Percentiles rank a stretch among this genome's conserved stretches.
Evolutionary conservation across 495 filamentous ascomycete genomes (phyloP).

Genomic region (Corynascus novoguineensis): DNA sequence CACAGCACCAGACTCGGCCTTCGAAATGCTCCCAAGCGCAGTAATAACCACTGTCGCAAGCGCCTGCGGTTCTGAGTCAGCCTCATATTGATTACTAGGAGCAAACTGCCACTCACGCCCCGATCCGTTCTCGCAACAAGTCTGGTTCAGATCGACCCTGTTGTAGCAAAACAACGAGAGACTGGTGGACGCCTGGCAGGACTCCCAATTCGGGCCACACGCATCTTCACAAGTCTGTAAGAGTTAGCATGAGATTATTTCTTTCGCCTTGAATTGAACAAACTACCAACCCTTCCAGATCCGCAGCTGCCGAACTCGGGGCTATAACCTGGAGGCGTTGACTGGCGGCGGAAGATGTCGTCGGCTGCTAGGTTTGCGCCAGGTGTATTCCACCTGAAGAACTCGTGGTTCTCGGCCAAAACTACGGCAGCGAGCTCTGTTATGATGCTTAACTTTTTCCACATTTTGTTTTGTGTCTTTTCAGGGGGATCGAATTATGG

Average conservation of each 20-base stretch:
- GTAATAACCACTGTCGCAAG: slow-evolving; percentile 28
- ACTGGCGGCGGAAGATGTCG: slow-evolving; percentile 21
- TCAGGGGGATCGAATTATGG: too few species aligned
- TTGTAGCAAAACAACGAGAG: slow-evolving; percentile 35
- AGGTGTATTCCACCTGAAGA: slow-evolving; percentile 20
- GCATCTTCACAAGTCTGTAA: slow-evolving; percentile 24
- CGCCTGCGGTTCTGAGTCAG: slow-evolving; percentile 15
- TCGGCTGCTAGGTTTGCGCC: background rate
- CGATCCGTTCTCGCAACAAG: slow-evolving; percentile 29
- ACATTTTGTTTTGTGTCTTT: slow-evolving; percentile 3
- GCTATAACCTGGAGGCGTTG: slow-evolving; percentile 23
- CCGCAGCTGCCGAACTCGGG: slow-evolving; percentile 31
- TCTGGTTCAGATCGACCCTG: slow-evolving; percentile 24
- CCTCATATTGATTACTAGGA: background rate
- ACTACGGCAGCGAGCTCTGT: background rate
- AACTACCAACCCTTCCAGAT: too few species aligned
- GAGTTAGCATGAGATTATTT: too few species aligned
- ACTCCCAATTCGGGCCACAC: slow-evolving; percentile 25
- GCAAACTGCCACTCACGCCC: slow-evolving; percentile 19
- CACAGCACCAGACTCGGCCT: slow-evolving; percentile 28
- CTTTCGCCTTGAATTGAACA: too few species aligned
- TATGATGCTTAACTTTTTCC: background rate
- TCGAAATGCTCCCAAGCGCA: slow-evolving; percentile 27
- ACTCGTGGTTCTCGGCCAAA: slow-evolving; percentile 13
- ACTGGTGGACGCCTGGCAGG: slow-evolving; percentile 25